A percentile compares a stretch with the other conserved stretches of the same genome.
phyloP scores from a whole-genome alignment of 2,329 filamentous ascomycete species.

The Fusarium sp. region DNA sequence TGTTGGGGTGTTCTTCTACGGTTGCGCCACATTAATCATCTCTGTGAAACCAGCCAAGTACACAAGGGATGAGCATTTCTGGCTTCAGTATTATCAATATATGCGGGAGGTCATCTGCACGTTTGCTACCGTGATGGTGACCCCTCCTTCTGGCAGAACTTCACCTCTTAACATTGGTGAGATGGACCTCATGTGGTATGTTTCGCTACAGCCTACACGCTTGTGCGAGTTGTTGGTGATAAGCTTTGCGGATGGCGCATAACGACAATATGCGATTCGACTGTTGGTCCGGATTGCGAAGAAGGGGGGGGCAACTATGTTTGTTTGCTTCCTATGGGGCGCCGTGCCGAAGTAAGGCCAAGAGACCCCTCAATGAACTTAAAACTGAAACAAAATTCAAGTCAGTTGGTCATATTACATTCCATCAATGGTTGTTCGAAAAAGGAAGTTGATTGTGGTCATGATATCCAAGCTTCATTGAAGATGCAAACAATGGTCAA shows the following conservation, averaged over 20 bases:
- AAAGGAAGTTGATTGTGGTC: slow-evolving; percentile 3
- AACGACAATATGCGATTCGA: slow-evolving; percentile 28
- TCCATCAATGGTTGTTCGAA: neutral
- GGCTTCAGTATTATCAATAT: slow-evolving; percentile 9
- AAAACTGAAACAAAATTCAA: slow-evolving; percentile 9
- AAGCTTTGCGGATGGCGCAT: slow-evolving; percentile 30
- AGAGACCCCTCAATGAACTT: neutral
- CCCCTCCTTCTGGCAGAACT: slow-evolving; percentile 16
- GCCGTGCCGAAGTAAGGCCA: slow-evolving; percentile 8
- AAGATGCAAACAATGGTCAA: slow-evolving; percentile 12
- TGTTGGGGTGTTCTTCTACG: slow-evolving; percentile 9
- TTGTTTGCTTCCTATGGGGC: slow-evolving; percentile 29
- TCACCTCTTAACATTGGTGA: neutral
- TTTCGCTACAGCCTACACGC: slow-evolving; percentile 20
- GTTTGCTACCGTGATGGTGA: slow-evolving; percentile 18
- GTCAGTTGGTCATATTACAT: neutral
- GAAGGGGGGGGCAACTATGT: slow-evolving; percentile 14
- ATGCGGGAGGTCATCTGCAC: slow-evolving; percentile 30
- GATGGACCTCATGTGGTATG: slow-evolving; percentile 12
- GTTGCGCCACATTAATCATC: slow-evolving; percentile 21
- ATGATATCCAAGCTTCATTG: slow-evolving; percentile 1
- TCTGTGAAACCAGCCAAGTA: slow-evolving; percentile 33
- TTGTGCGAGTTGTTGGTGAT: slow-evolving; percentile 37
- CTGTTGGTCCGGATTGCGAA: slow-evolving; percentile 23
- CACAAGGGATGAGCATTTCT: slow-evolving; percentile 12